A percentile compares a stretch with the other conserved stretches of the same genome.
Evolutionary conservation across 345 rosid species (phyloP).

Genomic region (Mercurialis annua): DNA sequence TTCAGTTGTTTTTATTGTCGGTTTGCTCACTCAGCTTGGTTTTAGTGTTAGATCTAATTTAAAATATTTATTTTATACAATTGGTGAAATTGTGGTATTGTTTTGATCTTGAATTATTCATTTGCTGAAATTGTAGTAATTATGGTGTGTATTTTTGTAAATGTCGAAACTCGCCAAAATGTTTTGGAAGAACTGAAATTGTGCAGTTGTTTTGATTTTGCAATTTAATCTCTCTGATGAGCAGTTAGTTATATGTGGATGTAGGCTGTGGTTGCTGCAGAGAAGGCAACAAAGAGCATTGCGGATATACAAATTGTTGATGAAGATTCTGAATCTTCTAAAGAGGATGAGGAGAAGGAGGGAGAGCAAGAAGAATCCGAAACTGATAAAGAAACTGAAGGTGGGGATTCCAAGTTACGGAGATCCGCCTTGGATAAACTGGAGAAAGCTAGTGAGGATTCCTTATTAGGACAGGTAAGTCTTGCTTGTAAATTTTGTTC

Average conservation of each 20-base stretch:
- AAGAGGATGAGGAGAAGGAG: slow-evolving; percentile 55
- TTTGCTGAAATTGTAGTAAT: neutral
- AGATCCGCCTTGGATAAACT: slow-evolving; percentile 70
- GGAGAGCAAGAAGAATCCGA: slow-evolving; percentile 42
- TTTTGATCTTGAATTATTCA: neutral
- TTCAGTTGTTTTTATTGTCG: neutral
- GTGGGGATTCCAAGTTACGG: slow-evolving; percentile 51
- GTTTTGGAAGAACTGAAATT: too few species aligned
- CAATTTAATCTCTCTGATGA: too few species aligned
- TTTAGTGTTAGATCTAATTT: slow-evolving; percentile 19
- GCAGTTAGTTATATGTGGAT: slow-evolving; percentile 22
- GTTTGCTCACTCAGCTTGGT: neutral
- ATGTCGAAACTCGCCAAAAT: neutral
- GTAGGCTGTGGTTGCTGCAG: slow-evolving; percentile 84
- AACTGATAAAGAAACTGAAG: slow-evolving; percentile 55
- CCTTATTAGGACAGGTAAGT: slow-evolving; percentile 87
- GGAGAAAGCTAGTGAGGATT: slow-evolving; percentile 82
- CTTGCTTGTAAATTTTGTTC: slow-evolving; percentile 18
- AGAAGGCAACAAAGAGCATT: slow-evolving; percentile 81
- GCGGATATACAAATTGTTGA: slow-evolving; percentile 47
- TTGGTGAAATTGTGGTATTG: neutral
- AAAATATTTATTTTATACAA: neutral
- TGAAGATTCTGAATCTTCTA: slow-evolving; percentile 60
- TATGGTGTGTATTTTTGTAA: neutral
- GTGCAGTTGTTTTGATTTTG: neutral